phyloP scores from a whole-genome alignment of 176 grass and related monocot genomes.

The Eremochloa ophiuroides region DNA sequence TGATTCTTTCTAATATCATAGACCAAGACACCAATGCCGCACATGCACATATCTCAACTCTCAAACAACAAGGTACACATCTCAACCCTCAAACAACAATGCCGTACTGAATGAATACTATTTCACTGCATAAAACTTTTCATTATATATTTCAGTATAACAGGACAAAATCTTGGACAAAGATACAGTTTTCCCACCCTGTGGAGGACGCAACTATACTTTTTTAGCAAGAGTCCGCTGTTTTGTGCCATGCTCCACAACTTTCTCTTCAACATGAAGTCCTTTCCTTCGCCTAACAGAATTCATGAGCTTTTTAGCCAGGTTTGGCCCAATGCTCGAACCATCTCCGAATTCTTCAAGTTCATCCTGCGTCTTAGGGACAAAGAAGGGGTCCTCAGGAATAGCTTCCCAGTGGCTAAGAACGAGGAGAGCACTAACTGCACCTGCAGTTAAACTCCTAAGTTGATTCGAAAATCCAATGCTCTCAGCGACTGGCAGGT shows the following conservation, averaged over 20 bases:
- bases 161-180: conserved; percentile 15
- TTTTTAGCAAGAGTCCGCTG: conserved; percentile 89
- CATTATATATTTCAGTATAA: conserved; percentile 17
- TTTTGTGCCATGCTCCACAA: conserved; percentile 90
- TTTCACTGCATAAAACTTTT: neutral
- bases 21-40: neutral
- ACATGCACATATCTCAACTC: neutral
- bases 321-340: conserved; percentile 73
- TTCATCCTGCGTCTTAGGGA: conserved; percentile 81
- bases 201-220: conserved; percentile 43
- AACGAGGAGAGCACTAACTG: conserved; percentile 71
- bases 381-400: conserved; percentile 73
- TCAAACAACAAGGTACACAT: conserved; percentile 17
- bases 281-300: conserved; percentile 85
- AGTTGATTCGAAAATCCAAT: conserved; percentile 73
- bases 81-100: conserved; percentile 8
- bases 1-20: neutral
- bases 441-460: conserved; percentile 61
- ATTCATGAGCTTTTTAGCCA: conserved; percentile 82
- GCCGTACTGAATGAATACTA: neutral
- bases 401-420: conserved; percentile 88
- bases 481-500: conserved; percentile 79
- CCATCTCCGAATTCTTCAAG: conserved; percentile 93
- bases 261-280: conserved; percentile 82
- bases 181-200: neutral